Evolutionary conservation across 192 early-diverging fungal genomes (phyloP).

Genomic region (Podila horticola): DNA sequence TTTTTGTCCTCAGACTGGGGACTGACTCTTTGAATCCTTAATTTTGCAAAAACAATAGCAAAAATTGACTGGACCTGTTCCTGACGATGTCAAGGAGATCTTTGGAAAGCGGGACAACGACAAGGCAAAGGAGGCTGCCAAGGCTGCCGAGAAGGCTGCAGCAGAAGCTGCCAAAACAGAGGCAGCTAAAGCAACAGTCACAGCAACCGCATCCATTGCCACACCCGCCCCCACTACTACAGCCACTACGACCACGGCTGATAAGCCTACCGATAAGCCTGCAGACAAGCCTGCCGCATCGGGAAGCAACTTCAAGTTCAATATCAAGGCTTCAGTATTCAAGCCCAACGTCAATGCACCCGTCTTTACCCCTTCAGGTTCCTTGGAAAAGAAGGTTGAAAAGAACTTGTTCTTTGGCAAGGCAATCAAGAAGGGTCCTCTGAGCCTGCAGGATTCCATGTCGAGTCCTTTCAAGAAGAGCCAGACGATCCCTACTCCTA

Average conservation of each 20-base stretch:
- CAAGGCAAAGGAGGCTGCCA: slow-evolving; percentile 22
- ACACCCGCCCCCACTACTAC: neutral
- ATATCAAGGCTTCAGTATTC: slow-evolving; percentile 78
- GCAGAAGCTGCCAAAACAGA: slow-evolving; percentile 12
- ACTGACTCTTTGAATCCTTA: neutral
- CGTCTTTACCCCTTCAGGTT: slow-evolving; percentile 73
- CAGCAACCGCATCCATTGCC: no score
- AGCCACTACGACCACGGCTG: neutral
- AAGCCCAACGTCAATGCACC: slow-evolving; percentile 79
- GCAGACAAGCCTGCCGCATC: slow-evolving; percentile 14
- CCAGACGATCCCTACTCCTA: slow-evolving; percentile 42
- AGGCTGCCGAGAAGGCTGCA: slow-evolving; percentile 2
- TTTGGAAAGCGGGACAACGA: slow-evolving; percentile 61
- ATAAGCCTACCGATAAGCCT: slow-evolving; percentile 8
- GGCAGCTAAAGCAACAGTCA: slow-evolving; percentile 11
- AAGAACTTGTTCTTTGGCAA: slow-evolving; percentile 41
- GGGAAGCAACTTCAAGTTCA: slow-evolving; percentile 67
- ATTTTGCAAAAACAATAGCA: slow-evolving; percentile 12
- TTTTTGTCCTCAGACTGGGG: neutral
- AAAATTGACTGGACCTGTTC: slow-evolving; percentile 83
- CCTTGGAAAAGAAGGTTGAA: slow-evolving; percentile 33
- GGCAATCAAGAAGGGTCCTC: slow-evolving; percentile 34
- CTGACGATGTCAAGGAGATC: slow-evolving; percentile 83
- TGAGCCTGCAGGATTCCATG: slow-evolving; percentile 50
- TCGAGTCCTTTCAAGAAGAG: slow-evolving; percentile 58